Base-by-base conservation (phyloP, 371 early-diverging fungal genomes). In the Batkoa obscura region DNA sequence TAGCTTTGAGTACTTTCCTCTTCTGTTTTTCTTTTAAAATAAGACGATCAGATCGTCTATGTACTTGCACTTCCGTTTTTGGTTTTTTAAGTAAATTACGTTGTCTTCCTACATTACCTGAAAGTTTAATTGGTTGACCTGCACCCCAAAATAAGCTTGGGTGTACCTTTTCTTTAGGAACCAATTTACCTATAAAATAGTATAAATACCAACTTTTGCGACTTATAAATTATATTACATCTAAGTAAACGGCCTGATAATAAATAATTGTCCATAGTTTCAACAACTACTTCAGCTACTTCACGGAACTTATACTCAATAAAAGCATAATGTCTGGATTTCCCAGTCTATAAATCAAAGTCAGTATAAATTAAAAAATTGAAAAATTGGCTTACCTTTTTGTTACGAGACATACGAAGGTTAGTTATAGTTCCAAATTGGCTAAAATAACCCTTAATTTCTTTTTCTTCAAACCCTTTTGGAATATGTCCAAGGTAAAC, bases 251-350 rank as follows among this genome's bases (percentile, higher is more conserved):
- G 85, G 53, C 78, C 82, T 60, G 76, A 81, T 61, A 96, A 64
- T 56, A 94, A 66, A 64, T 96, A 94, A 74, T 90, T 91, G 71
- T 96, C 58, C 96, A 96, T 94, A 4, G 96, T 94, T 39, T 89
- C 86, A 3, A 86, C 88, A 2, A 88, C 96, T 56, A 93, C 88
- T 50, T 78, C 61, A 32, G 96, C 96, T 4, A 90, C 90, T 42
- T 84, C 81, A 13, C 61, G 66, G 10, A 76, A 67, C 8, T 66
- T 69, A 60, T 94, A 96, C 65, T 92, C 88, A 58, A 96, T 83
- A 59, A 90, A 94, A 3, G 82, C 96, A 64, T 78, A 93, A 65
- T 94, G 94, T 71, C 81, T 86, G 32, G 90, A 84, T 34, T 63
- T 61, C n/a, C 91, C 92, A 10, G 95, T 92, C 73, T 74, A 56